These are phyloP conservation scores for Pleodorina starrii DNA, from an alignment of 139 green algal species.

Conservation along the genomic window DNA sequence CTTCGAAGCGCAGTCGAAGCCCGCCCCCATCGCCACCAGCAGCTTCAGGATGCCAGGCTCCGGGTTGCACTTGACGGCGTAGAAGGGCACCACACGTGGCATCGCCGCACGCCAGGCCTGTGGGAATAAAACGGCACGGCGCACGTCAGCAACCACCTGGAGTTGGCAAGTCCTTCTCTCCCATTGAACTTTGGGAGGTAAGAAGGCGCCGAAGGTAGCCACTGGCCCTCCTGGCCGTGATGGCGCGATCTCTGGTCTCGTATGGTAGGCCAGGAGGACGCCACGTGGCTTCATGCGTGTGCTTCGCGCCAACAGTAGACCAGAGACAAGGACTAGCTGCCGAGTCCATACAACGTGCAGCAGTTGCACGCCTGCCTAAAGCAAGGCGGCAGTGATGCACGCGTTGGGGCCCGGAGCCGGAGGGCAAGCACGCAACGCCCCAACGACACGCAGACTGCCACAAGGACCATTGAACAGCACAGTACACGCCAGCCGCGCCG, in stretches of 20 bases:
- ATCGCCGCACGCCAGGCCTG: conserved; percentile 85
- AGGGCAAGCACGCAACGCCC: conserved; percentile 6
- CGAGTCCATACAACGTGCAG: conserved; percentile 25
- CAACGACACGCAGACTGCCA: background rate
- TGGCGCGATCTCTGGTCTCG: conserved; percentile 34
- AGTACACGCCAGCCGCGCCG: background rate
- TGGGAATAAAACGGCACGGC: background rate
- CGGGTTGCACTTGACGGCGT: conserved; percentile 97
- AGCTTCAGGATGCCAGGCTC: conserved; percentile 88
- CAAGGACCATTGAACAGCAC: background rate
- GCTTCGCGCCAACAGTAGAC: conserved; percentile 20
- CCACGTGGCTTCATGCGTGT: conserved; percentile 48
- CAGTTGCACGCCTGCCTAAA: background rate
- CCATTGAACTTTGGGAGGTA: conserved; percentile 9
- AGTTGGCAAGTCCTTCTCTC: conserved; percentile 58
- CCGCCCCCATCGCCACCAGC: conserved; percentile 88
- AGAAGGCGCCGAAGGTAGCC: conserved; percentile 49
- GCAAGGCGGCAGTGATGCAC: background rate
- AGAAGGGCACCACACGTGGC: conserved; percentile 94
- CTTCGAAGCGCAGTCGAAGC: conserved; percentile 96
- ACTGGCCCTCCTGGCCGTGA: conserved; percentile 53
- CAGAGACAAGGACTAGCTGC: background rate
- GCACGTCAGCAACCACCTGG: conserved; percentile 56
- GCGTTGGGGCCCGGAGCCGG: conserved; percentile 15
- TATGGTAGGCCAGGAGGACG: conserved; percentile 45